Base-by-base conservation (phyloP, 495 filamentous ascomycete genomes). In the Neurospora sp. region DNA sequence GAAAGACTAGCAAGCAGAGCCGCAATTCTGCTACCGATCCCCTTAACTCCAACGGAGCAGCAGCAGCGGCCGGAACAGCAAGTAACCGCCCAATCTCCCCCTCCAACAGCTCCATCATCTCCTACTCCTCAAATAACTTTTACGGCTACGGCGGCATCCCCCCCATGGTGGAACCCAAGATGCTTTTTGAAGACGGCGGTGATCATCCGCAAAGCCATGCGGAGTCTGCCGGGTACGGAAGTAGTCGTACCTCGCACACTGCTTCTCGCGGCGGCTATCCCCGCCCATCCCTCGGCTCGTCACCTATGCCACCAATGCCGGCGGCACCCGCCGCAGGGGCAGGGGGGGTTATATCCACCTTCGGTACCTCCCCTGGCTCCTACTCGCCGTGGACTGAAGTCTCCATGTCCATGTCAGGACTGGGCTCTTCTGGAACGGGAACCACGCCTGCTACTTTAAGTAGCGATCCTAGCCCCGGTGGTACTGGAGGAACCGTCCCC, bases 161-260 rank as follows among this genome's bases (percentile, higher is more conserved):
- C 48, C 72, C 83, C 40, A 74, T 79, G 45, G 77, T 79, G 45
- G 77, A 83, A 77, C 79, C 81, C 37, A 78, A 81, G 37, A 68
- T 69, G 72, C 74, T 79, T 61, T 74, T 78, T 45, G 77, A 71
- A 70, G 79, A 80, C 31, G 77, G 81, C 65, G 22, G 22, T 4
- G 42, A 16, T 44, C 16, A 44, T 1, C 41, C 17, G 16, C 41
- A 17, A 17, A 20, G n/a, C 4, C 44, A 48, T 3, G 38, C 9
- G 3, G 22, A 61, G 3, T 61, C 53, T 16, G 0, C 31, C 0
- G 53, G 53, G 5, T 31, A 61, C 53, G 53, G 22, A 61, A 61
- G 12, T 7, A 61, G 53, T 31, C 75, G 77, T 4, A 78, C 78
- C 16, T 73, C 79, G 3, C 74, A 73, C 41, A 74, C 71, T 53